Evolutionary conservation across 2,329 filamentous ascomycete genomes (phyloP), one percentile per base, ranked within the genome.

Genomic region (Zymoseptoria passerinii): DNA sequence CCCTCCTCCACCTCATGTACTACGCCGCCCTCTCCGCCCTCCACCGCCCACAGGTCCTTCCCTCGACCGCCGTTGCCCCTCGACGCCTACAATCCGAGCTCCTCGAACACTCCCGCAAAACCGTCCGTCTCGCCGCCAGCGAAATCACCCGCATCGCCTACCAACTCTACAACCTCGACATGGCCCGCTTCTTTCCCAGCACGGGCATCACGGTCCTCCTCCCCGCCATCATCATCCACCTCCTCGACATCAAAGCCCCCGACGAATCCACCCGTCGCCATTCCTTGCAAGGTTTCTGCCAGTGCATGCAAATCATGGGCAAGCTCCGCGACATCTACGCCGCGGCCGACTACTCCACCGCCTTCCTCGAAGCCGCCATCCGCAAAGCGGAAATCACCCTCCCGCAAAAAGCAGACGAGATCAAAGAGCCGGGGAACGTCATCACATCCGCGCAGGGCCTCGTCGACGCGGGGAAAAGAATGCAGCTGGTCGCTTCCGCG

Each of bases 341-440:
- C 0, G 91, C 92, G 0, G 92, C 92, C n/a, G 92, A 96, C 73
- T 96, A 94, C 68, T 91, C 90, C n/a, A 92, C 89, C 0, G 89
- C 89, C 2, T 96, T 96, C 77, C 80, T 96, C n/a, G 90, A 95
- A 71, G 90, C 91, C 1, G 90, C 91, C 0, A 88, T 96, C 62
- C 86, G 89, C 62, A 95, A 95, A 76, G 90, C 90, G 8, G 85
- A 89, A 58, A 91, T 94, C 62, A 85, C 89, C 57, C 78, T 90
- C 48, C 82, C 81, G 2, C 68, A 70, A 55, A 69, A 67, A 55
- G 51, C 67, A 28, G 64, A 67, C 44, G 67, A 71, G 55, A 56
- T 70, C 50, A 69, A 68, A 52, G 66, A 70, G 57, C 64, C 66
- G 13, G 61, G 66, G 48, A 66, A 66, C 54, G 63, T 71, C 48